Evolutionary conservation across 768 basidiomycete species (phyloP), one percentile per base, ranked within the genome.

Genomic region (Leccinum fibrillosum): DNA sequence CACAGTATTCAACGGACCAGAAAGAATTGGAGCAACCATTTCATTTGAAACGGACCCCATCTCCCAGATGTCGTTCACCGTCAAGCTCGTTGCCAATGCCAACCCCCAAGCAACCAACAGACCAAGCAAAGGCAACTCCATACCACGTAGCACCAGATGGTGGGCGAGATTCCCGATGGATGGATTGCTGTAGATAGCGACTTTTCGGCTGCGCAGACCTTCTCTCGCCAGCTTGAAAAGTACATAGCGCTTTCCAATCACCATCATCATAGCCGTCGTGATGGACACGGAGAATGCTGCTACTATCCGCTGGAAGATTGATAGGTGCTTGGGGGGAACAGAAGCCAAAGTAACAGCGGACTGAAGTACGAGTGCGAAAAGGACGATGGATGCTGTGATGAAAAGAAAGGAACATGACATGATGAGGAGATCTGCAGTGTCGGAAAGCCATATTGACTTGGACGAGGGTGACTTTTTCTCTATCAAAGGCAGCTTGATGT

Each of bases 201-300:
- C 54, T 32, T 56, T 57, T 48, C 45, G 54, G 47, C 63, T 55
- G 17, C 52, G 55, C 8, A 68, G 15, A n/a, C 60, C 63, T 12
- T 30, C 58, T 23, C 25, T 49, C 4, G 50, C 25, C 35, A 65
- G 52, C 23, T 58, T 62, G 58, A 55, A 55, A 34, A 65, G 55
- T 9, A 63, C 58, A 28, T 63, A 66, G 26, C 64, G 57, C n/a
- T 58, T 63, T 23, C 66, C 61, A 0, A 49, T 52, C 3, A 67
- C 51, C 53, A 65, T 52, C 15, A 61, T 49, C 49, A 65, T n/a
- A 3, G 58, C 63, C 2, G 59, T 67, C 7, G 59, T 59, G 48
- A 68, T 30, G 10, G 57, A 26, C 2, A 53, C 17, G 2, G 63
- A 58, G 8, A 67, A 58, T 5, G 66, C 21, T 11, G 63, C 56